phyloP scores from a whole-genome alignment of 345 rosid species.

The Eucalyptus grandis region DNA sequence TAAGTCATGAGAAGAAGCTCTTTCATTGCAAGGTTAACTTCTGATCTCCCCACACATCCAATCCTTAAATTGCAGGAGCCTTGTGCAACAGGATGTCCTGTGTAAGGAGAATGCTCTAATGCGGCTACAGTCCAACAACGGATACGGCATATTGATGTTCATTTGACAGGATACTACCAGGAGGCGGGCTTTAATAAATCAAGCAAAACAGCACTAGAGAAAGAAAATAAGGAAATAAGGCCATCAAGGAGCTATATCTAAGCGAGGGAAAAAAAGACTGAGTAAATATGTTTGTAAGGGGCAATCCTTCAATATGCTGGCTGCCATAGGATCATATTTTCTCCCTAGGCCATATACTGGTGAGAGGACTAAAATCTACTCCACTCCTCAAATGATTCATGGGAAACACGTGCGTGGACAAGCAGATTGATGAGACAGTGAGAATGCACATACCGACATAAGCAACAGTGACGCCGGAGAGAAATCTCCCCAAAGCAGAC shows the following conservation, averaged over 20 bases:
- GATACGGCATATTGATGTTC: not conserved
- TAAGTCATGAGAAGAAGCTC: not conserved
- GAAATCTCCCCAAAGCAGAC: conserved; percentile 67
- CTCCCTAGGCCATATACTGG: not conserved
- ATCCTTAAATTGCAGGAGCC: not conserved
- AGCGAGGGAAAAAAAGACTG: not conserved
- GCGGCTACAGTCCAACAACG: not conserved
- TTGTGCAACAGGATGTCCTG: not conserved
- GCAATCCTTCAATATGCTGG: not conserved
- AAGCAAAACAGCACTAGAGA: not conserved
- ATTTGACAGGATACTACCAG: not conserved
- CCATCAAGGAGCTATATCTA: not conserved
- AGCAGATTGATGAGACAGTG: not conserved
- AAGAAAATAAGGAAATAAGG: not conserved
- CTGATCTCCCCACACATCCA: not conserved
- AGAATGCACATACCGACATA: conserved; percentile 62
- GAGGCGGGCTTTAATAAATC: not conserved
- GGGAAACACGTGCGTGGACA: not conserved
- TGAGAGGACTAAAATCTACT: not conserved
- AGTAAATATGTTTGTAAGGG: not conserved
- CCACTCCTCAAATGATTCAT: not conserved
- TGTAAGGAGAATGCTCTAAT: not conserved
- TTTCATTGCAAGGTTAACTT: not conserved
- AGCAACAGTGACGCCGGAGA: conserved; percentile 80
- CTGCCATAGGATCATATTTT: not conserved